Conservation (phyloP, 345 rosid genomes). For the Gossypium longicalyx region DNA sequence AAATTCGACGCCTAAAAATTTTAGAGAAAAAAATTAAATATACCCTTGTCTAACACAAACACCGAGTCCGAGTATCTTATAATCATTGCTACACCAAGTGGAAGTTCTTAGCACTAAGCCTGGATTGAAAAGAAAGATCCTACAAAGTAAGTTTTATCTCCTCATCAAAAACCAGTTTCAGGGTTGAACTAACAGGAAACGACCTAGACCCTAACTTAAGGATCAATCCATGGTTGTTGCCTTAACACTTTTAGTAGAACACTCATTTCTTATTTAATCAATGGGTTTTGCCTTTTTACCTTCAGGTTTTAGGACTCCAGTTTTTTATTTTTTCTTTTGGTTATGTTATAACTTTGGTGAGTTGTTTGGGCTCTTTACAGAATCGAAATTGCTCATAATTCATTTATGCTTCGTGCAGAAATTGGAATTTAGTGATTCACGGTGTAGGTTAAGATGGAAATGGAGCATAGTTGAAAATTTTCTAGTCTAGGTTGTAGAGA, state of each 20-base stretch:
- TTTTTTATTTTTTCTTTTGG: not conserved
- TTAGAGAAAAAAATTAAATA: not conserved
- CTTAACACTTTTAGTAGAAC: not conserved
- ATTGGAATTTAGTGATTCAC: not conserved
- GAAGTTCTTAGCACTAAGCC: not conserved
- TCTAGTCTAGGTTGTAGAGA: too few species aligned
- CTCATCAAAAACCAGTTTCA: not conserved
- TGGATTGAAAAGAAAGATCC: not conserved
- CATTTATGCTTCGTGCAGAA: not conserved
- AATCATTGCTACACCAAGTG: not conserved
- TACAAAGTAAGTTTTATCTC: not conserved
- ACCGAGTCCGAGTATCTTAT: not conserved
- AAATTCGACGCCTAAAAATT: not conserved
- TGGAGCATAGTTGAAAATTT: too few species aligned
- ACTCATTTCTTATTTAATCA: not conserved
- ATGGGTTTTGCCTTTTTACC: not conserved
- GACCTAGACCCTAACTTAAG: slow-evolving; percentile 6
- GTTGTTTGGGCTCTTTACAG: not conserved
- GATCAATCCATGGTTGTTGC: not conserved
- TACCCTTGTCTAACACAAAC: not conserved
- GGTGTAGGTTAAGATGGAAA: too few species aligned
- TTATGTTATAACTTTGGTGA: not conserved
- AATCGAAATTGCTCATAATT: not conserved
- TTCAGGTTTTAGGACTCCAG: not conserved
- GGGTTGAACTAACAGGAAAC: slow-evolving; percentile 4